Evolutionary conservation across 345 rosid genomes (phyloP).

Genomic region (Salix koriyanagi): DNA sequence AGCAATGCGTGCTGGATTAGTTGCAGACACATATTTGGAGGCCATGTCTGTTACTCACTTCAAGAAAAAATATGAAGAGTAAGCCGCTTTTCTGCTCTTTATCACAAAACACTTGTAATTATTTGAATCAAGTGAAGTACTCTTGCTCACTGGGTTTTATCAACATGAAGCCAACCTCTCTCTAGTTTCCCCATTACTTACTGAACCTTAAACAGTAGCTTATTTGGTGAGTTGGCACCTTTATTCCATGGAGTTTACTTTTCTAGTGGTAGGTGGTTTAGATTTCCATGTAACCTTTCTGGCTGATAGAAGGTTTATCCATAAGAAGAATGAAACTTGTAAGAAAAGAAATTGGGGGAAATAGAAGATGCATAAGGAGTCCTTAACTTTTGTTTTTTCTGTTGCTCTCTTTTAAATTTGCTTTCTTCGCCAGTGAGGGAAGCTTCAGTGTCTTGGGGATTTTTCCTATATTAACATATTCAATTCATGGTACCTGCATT

Average conservation of each 20-base stretch:
- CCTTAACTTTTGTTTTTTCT: neutral
- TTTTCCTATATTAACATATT: neutral
- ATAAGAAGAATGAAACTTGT: neutral
- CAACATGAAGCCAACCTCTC: neutral
- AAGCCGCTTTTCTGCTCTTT: conserved; percentile 30
- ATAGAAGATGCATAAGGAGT: neutral
- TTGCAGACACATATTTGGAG: conserved; percentile 93
- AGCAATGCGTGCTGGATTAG: conserved; percentile 97
- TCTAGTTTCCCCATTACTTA: neutral
- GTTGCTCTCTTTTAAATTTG: neutral
- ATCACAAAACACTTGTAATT: neutral
- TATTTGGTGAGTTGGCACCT: neutral
- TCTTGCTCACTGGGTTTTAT: neutral
- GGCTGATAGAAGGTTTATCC: neutral
- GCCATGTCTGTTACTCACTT: conserved; percentile 84
- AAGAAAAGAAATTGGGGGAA: neutral
- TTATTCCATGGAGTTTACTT: neutral
- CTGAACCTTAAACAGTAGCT: neutral
- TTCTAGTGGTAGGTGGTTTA: neutral
- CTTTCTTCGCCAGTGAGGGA: neutral
- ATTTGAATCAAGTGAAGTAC: neutral
- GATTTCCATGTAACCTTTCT: neutral
- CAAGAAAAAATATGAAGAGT: conserved; percentile 98
- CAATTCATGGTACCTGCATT: neutral
- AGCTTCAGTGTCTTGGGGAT: neutral